These are phyloP conservation scores for Salvia rosmarinus DNA, from an alignment of 257 asterid species.

Conservation along the genomic window DNA sequence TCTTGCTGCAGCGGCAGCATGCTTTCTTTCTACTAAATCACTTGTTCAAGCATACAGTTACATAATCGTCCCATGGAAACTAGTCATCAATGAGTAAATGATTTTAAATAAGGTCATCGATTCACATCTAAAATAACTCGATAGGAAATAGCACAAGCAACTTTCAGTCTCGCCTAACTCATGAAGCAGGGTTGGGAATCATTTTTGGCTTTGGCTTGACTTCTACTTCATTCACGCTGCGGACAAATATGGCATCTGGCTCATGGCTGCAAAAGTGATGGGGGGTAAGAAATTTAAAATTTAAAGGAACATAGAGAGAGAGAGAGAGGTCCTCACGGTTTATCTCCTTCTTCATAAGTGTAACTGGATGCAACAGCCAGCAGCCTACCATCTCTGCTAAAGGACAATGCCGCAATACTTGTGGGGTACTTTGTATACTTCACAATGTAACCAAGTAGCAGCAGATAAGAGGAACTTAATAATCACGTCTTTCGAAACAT, in stretches of 20 bases:
- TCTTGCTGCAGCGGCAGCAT: not conserved
- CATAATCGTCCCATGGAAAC: conserved; percentile 1
- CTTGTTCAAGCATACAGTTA: not conserved
- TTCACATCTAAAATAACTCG: not conserved
- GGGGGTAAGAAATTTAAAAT: not conserved
- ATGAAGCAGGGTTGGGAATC: conserved; percentile 60
- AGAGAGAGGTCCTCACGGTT: conserved; percentile 55
- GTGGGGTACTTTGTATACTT: conserved; percentile 88
- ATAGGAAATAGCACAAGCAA: conserved; percentile 19
- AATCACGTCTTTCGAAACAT: conserved; percentile 3
- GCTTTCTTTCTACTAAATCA: not conserved
- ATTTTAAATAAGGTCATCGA: not conserved
- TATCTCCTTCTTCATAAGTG: conserved; percentile 92
- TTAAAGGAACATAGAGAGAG: not conserved
- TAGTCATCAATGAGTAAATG: conserved; percentile 38
- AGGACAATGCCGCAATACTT: conserved; percentile 81
- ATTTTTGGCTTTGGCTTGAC: conserved; percentile 90
- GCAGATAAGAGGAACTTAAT: conserved; percentile 17
- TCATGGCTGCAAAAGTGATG: conserved; percentile 66
- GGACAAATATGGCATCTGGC: conserved; percentile 79
- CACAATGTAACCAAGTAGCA: conserved; percentile 29
- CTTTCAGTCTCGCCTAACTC: conserved; percentile 39
- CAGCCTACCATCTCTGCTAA: conserved; percentile 86
- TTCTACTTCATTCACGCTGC: conserved; percentile 91
- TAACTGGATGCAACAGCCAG: conserved; percentile 94